Conservation (phyloP, 768 basidiomycete species). For the Amyloporia xantha region DNA sequence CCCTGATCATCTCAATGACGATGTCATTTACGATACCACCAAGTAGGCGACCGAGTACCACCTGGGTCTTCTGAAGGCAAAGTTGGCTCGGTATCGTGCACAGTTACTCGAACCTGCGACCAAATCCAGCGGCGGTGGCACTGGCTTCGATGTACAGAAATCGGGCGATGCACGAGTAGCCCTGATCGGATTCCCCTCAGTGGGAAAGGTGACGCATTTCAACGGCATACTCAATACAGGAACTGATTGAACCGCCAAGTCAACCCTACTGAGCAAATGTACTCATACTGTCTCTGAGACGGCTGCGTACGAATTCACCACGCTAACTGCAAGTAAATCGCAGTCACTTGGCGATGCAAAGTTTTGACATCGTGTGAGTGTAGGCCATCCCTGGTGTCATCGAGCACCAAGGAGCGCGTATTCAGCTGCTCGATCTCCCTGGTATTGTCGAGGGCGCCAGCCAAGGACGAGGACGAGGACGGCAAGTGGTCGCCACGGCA, state of each 20-base stretch:
- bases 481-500: constrained; percentile 85
- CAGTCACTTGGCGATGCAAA: no score
- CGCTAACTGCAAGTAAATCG: constrained; percentile 68
- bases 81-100: constrained; percentile 88
- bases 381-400: constrained; percentile 96
- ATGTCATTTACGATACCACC: not conserved
- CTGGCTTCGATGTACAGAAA: constrained; percentile 86
- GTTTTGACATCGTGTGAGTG: not conserved
- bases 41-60: constrained; percentile 88
- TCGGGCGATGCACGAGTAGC: constrained; percentile 88
- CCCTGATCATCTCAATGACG: not conserved
- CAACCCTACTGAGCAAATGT: constrained; percentile 84
- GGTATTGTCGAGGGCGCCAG: constrained; percentile 94
- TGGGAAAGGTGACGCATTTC: constrained; percentile 59
- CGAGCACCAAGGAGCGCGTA: constrained; percentile 89
- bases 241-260: constrained; percentile 36
- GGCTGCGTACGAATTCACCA: constrained; percentile 95
- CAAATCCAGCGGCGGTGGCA: constrained; percentile 75
- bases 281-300: constrained; percentile 87
- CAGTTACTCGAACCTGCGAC: constrained; percentile 88
- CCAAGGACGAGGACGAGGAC: constrained; percentile 85
- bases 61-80: constrained; percentile 89
- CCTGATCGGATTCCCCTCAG: constrained; percentile 93
- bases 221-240: not conserved
- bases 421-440: constrained; percentile 91